phyloP scores from a whole-genome alignment of 2,329 filamentous ascomycete species.

The Aspergillus viridinutans region DNA sequence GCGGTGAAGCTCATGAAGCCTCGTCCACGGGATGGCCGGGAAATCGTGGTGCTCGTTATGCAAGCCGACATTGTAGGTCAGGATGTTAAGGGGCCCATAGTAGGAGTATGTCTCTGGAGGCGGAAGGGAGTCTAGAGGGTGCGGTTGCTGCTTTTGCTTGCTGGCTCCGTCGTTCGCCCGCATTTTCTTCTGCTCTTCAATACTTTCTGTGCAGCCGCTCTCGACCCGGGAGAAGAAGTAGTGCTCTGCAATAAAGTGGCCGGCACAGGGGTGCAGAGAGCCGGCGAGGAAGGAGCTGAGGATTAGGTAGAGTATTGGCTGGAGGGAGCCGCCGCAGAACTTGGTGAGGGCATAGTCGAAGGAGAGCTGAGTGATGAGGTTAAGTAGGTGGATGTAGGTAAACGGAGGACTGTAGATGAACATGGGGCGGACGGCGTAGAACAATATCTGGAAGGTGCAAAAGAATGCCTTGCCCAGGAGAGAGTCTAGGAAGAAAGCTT shows the following conservation, averaged over 20 bases:
- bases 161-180: constrained; percentile 7
- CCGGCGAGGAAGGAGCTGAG: constrained; percentile 90
- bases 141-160: constrained; percentile 29
- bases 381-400: constrained; percentile 78
- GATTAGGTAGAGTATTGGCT: constrained; percentile 75
- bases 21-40: constrained; percentile 92
- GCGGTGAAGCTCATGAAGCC: constrained; percentile 68
- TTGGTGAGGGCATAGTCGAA: constrained; percentile 72
- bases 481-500: constrained; percentile 87
- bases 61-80: constrained; percentile 95
- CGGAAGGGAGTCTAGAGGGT: constrained; percentile 59
- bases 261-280: constrained; percentile 87
- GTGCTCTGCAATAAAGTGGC: constrained; percentile 98
- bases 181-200: constrained; percentile 50
- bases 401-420: constrained; percentile 85
- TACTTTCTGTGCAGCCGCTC: constrained; percentile 35
- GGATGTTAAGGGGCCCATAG: constrained; percentile 84
- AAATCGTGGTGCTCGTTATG: constrained; percentile 99
- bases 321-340: constrained; percentile 50
- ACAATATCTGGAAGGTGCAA: constrained; percentile 98
- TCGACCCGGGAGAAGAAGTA: constrained; percentile 60
- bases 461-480: constrained; percentile 97
- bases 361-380: constrained; percentile 68
- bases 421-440: constrained; percentile 96
- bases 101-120: constrained; percentile 96